Evolutionary conservation across 2,329 filamentous ascomycete species (phyloP).

Genomic region (Fusarium sp.): DNA sequence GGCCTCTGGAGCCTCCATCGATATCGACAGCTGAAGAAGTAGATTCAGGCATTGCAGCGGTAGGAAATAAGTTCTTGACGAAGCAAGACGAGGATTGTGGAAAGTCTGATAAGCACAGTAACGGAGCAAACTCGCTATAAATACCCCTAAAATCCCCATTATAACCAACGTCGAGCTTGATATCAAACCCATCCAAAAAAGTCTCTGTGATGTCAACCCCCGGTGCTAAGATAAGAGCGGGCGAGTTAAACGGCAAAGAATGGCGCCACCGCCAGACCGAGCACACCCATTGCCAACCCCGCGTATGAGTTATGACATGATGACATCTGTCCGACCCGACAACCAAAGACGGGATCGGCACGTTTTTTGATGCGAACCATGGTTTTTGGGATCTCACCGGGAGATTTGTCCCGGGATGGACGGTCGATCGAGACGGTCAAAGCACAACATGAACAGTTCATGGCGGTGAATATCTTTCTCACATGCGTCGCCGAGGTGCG

Average conservation of each 20-base stretch:
- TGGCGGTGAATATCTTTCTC: not conserved
- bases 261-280: slow-evolving; percentile 12
- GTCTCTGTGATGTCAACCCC: slow-evolving; percentile 25
- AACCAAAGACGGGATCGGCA: not conserved
- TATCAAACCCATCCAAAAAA: not conserved
- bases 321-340: slow-evolving; percentile 13
- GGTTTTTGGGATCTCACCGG: slow-evolving; percentile 11
- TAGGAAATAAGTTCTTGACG: not conserved
- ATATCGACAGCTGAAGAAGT: slow-evolving; percentile 20
- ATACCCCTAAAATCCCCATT: not conserved
- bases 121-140: slow-evolving; percentile 2
- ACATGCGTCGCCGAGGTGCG: not conserved
- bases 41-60: slow-evolving; percentile 14
- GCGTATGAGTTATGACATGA: slow-evolving; percentile 16
- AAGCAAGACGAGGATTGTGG: not conserved
- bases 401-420: slow-evolving; percentile 23
- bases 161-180: slow-evolving; percentile 11
- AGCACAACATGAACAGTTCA: not conserved
- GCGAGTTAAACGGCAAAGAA: slow-evolving; percentile 10
- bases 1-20: not conserved
- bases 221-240: slow-evolving; percentile 11
- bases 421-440: slow-evolving; percentile 26
- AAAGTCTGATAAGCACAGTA: slow-evolving; percentile 1
- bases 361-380: not conserved
- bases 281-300: slow-evolving; percentile 16